Base-by-base conservation (phyloP, 371 early-diverging fungal genomes). In the Cokeromyces recurvatus region DNA sequence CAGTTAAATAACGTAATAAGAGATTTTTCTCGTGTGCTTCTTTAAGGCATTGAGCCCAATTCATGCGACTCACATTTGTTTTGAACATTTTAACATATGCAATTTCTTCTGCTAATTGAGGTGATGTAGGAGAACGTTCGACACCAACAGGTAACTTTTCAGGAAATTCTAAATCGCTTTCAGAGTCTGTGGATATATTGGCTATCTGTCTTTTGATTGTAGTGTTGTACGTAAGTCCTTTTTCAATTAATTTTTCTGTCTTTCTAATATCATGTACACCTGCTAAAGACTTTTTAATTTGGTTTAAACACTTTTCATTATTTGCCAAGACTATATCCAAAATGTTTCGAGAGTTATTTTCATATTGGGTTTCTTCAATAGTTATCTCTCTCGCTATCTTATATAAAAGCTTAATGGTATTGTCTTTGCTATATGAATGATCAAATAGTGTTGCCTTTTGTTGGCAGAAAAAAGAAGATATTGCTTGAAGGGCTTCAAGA, bases 111-210 rank as follows among this genome's bases (percentile, higher is more conserved):
- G 39, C 45, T 51, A 51, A 39, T 43, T 51, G 51, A 32, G 51
- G 34, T 44, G 23, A 32, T 45, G 44, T 39, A 43, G 45, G 39
- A 39, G 51, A 42, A 51, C 39, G 38, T 44, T 51, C 38, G 45
- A 24, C 44, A 42, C 39, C 39, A 45, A 51, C 51, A 45, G 51
- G 51, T 51, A 43, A 44, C 45, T 51, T 51, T 43, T 45, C 34
- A 51, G 45, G 51, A 39, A 51, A 44, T 51, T 51, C 51, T 51
- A 51, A 51, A 44, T 44, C 45, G 34, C 45, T 51, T 51, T 51
- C 45, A 51, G 51, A 51, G 24, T 51, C 51, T 39, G 51, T 39
- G 45, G 45, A 44, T 43, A 32, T 45, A 39, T 51, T 38, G 45
- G 51, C 43, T 39, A 38, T 32, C 39, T 51, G 45, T 45, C 51